A percentile compares a stretch with the other conserved stretches of the same genome.
phyloP scores from a whole-genome alignment of 2,329 filamentous ascomycete genomes.

The Fusarium metavorans region DNA sequence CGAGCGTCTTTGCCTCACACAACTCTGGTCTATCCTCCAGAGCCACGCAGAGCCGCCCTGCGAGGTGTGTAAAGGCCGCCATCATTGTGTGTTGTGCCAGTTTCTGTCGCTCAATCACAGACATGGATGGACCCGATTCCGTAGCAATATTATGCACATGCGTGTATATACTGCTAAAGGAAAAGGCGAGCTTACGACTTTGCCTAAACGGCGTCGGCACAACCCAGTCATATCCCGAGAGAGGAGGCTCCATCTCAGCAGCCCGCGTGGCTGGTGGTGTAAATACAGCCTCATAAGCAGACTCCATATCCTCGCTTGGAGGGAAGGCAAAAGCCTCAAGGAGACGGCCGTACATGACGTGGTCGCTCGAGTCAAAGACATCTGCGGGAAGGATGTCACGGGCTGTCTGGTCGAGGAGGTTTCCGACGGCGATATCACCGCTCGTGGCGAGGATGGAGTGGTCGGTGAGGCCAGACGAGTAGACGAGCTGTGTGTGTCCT shows the following conservation, averaged over 20 bases:
- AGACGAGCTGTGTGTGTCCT: constrained; percentile 89
- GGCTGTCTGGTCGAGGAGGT: constrained; percentile 89
- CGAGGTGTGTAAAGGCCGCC: constrained; percentile 88
- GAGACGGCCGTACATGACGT: constrained; percentile 83
- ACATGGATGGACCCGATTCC: constrained; percentile 56
- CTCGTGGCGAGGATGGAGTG: constrained; percentile 81
- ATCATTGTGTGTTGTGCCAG: constrained; percentile 83
- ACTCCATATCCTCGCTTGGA: constrained; percentile 4
- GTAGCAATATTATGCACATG: constrained; percentile 60
- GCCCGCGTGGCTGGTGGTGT: constrained; percentile 66
- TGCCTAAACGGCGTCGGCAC: constrained; percentile 75
- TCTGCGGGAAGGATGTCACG: constrained; percentile 77
- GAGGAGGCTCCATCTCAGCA: constrained; percentile 65
- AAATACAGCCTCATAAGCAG: constrained; percentile 61
- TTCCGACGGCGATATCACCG: constrained; percentile 87
- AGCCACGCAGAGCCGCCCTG: constrained; percentile 77
- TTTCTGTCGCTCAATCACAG: constrained; percentile 70
- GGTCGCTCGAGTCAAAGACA: constrained; percentile 64
- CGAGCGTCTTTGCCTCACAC: constrained; percentile 69
- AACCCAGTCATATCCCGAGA: constrained; percentile 67
- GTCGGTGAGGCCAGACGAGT: constrained; percentile 74
- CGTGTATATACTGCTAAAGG: constrained; percentile 78
- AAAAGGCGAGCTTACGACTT: constrained; percentile 71
- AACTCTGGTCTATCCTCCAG: constrained; percentile 57
- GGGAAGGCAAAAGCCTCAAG: constrained; percentile 86